These are phyloP conservation scores for Pythium folliculosum DNA, from an alignment of 352 stramenopile species.

Conservation along the genomic window DNA sequence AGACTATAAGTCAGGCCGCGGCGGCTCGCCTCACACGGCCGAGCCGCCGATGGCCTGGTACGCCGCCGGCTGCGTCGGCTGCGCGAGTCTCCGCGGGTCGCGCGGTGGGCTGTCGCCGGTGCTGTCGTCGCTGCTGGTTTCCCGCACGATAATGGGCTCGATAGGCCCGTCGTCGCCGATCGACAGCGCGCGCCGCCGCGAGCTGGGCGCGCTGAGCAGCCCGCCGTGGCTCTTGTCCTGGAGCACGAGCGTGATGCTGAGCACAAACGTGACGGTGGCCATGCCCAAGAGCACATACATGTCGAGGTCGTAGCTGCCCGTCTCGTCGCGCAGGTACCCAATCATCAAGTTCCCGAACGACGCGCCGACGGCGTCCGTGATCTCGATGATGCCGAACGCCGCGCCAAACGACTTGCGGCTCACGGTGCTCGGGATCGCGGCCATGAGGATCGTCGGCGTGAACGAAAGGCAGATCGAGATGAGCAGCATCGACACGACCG, in stretches of 20 bases:
- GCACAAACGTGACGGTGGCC: constrained; percentile 62
- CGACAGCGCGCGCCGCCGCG: constrained; percentile 53
- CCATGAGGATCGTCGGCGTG: constrained; percentile 89
- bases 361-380: constrained; percentile 79
- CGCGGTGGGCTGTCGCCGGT: constrained; percentile 7
- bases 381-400: constrained; percentile 88
- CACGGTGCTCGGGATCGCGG: constrained; percentile 80
- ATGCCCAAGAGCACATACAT: constrained; percentile 85
- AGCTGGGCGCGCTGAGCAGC: constrained; percentile 57
- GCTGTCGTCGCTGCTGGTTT: constrained; percentile 14
- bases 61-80: constrained; percentile 8
- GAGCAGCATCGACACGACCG: constrained; percentile 84
- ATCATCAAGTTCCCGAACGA: constrained; percentile 86
- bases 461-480: constrained; percentile 87
- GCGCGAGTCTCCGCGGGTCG: constrained; percentile 5
- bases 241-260: constrained; percentile 66
- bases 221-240: constrained; percentile 62
- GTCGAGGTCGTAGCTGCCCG: constrained; percentile 76
- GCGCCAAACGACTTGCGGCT: constrained; percentile 73
- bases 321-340: constrained; percentile 80
- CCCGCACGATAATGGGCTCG: constrained; percentile 39
- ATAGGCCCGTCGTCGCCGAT: constrained; percentile 64
- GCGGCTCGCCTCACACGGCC: background rate
- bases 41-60: constrained; percentile 1
- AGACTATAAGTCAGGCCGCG: too few relatives aligned